A percentile compares a stretch with the other conserved stretches of the same genome.
Evolutionary conservation across 2,329 filamentous ascomycete species (phyloP).

Genomic region (Neonectria coccinea): DNA sequence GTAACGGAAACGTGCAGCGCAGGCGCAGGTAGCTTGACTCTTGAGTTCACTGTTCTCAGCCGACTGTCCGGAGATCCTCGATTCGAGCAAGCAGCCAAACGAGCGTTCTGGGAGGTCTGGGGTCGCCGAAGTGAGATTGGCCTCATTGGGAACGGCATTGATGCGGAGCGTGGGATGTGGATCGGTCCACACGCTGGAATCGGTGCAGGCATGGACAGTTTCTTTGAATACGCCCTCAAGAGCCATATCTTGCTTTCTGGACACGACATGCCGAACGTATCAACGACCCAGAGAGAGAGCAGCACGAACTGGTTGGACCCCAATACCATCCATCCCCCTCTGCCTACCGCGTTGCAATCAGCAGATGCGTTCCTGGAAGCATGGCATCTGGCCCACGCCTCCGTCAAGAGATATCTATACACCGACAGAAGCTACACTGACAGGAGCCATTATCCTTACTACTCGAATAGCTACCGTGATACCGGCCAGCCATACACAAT

Average conservation of each 20-base stretch:
- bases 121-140: conserved; percentile 84
- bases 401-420: conserved; percentile 92
- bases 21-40: conserved; percentile 92
- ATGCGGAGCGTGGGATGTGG: conserved; percentile 92
- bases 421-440: conserved; percentile 78
- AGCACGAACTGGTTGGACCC: conserved; percentile 68
- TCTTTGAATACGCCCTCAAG: conserved; percentile 98
- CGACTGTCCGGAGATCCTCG: conserved; percentile 85
- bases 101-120: conserved; percentile 99
- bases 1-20: conserved; percentile 97
- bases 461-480: conserved; percentile 87
- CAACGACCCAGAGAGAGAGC: conserved; percentile 55
- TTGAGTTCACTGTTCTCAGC: conserved; percentile 93
- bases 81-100: conserved; percentile 91
- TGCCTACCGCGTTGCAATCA: conserved; percentile 75
- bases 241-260: conserved; percentile 91
- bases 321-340: conserved; percentile 69
- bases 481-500: conserved; percentile 90
- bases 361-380: conserved; percentile 82
- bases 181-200: conserved; percentile 91
- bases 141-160: conserved; percentile 90
- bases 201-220: conserved; percentile 96
- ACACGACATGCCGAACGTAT: conserved; percentile 67
- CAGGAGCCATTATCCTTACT: conserved; percentile 83
- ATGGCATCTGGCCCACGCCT: conserved; percentile 87